Conservation (phyloP, 768 basidiomycete genomes). For the Cystofilobasidium macerans region DNA sequence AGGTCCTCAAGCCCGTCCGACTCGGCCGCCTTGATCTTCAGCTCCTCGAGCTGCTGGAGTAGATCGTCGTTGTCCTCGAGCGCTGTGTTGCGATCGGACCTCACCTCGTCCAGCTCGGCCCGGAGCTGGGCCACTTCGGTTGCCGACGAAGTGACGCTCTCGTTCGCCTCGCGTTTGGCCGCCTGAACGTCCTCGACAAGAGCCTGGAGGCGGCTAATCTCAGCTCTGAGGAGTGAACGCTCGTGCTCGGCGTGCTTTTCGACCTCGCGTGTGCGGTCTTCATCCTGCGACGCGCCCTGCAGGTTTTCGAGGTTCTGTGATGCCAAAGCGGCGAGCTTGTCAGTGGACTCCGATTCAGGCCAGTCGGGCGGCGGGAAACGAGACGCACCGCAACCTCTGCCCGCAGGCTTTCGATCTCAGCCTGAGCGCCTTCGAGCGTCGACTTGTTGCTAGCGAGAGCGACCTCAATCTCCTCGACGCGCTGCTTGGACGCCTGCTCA, state of each 20-base stretch:
- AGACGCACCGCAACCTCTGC: slow-evolving; percentile 60
- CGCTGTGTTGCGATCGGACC: not conserved
- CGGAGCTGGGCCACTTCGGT: slow-evolving; percentile 24
- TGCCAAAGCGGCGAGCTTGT: not conserved
- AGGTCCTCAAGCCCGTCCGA: not conserved
- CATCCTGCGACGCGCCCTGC: slow-evolving; percentile 36
- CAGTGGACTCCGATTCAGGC: not conserved
- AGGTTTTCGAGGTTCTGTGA: slow-evolving; percentile 57
- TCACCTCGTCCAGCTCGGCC: slow-evolving; percentile 7
- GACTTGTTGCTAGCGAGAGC: slow-evolving; percentile 76
- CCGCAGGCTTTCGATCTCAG: slow-evolving; percentile 72
- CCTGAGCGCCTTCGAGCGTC: slow-evolving; percentile 77
- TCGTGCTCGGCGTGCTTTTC: slow-evolving; percentile 47
- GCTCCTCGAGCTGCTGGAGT: slow-evolving; percentile 3
- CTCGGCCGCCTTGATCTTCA: slow-evolving; percentile 8
- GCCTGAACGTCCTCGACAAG: slow-evolving; percentile 42
- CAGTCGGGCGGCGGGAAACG: too few relatives aligned
- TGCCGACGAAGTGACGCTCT: slow-evolving; percentile 13
- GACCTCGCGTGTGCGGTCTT: slow-evolving; percentile 40
- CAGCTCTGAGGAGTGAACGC: slow-evolving; percentile 46
- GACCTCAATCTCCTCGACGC: slow-evolving; percentile 77
- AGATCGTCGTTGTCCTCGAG: slow-evolving; percentile 21
- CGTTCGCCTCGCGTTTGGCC: slow-evolving; percentile 29
- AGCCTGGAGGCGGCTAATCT: slow-evolving; percentile 49
- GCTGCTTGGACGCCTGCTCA: slow-evolving; percentile 51